Evolutionary conservation across 2,329 filamentous ascomycete genomes (phyloP), one percentile per base, ranked within the genome.

Genomic region (Aspergillus alliaceus): DNA sequence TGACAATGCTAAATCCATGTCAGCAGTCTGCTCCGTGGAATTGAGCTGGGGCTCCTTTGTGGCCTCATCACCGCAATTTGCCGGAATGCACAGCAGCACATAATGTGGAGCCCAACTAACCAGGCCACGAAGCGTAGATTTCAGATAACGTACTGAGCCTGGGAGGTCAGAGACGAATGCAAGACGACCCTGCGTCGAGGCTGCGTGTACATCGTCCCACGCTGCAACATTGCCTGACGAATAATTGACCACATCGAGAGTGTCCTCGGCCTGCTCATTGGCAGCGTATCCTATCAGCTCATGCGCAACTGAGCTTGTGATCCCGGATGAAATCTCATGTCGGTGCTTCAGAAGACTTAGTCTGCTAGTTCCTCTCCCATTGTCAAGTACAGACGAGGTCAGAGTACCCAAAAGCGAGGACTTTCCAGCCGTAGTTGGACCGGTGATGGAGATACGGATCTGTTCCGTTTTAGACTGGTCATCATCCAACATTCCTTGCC

Each of bases 71-170:
- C 64, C 66, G 61, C 89, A 89, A 67, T 95, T 90, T 34, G 91
- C 91, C 47, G 91, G 87, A 59, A 98, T 86, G 64, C 96, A 97
- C 2, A 98, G 81, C 22, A 96, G 74, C 1, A 90, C 92, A 88
- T 95, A 99, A 71, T 98, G 92, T 8, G 95, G 95, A 35, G 90
- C 90, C 93, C 95, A 98, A 46, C 93, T 95, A 61, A 99, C 84
- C n/a, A 99, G 80, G 0, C 93, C 92, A 58, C 93, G 86, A 53
- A 98, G 80, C 2, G 91, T 93, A 6, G 93, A 98, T 55, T 95
- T 87, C 48, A 92, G 85, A 73, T 95, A 99, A 44, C 92, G 86
- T 35, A 93, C 89, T 62, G 96, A 90, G 0, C 95, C 95, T 15
- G 93, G 93, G 46, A 93, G 96, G 74, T 99, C 95, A 0, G 92